Conservation (phyloP, 345 rosid genomes). For the Eucalyptus leucophloia region DNA sequence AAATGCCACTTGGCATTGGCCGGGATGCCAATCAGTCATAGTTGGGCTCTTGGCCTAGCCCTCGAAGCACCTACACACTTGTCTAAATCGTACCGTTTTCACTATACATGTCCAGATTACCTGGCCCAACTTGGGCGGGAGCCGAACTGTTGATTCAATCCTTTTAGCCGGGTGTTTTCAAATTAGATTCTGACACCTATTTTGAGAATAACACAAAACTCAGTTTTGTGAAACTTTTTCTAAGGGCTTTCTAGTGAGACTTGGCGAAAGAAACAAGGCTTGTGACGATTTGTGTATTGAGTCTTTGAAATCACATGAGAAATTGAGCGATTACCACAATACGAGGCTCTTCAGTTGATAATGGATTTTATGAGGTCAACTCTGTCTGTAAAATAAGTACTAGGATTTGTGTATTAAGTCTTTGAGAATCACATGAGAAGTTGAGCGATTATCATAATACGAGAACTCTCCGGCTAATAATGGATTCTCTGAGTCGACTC, state of each 20-base stretch:
- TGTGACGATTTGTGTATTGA: too few relatives aligned
- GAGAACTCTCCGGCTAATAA: neutral
- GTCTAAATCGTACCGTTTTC: neutral
- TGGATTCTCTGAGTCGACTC: neutral
- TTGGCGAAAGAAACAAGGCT: too few relatives aligned
- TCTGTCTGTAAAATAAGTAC: fast-evolving
- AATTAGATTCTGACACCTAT: too few relatives aligned
- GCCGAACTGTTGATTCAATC: too few relatives aligned
- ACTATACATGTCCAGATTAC: neutral
- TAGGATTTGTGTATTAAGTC: neutral
- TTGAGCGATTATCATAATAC: neutral
- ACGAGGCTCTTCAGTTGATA: too few relatives aligned
- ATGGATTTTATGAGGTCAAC: too few relatives aligned
- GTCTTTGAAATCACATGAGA: too few relatives aligned
- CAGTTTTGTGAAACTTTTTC: too few relatives aligned
- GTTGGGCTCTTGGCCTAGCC: neutral
- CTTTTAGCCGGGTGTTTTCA: too few relatives aligned
- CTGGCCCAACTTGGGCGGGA: neutral
- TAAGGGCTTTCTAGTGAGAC: too few relatives aligned
- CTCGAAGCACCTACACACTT: neutral
- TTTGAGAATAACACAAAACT: too few relatives aligned
- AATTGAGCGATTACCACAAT: too few relatives aligned
- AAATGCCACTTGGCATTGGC: neutral
- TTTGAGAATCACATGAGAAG: neutral
- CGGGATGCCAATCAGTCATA: neutral